phyloP scores from a whole-genome alignment of 768 basidiomycete genomes.

The Suillus luteus region DNA sequence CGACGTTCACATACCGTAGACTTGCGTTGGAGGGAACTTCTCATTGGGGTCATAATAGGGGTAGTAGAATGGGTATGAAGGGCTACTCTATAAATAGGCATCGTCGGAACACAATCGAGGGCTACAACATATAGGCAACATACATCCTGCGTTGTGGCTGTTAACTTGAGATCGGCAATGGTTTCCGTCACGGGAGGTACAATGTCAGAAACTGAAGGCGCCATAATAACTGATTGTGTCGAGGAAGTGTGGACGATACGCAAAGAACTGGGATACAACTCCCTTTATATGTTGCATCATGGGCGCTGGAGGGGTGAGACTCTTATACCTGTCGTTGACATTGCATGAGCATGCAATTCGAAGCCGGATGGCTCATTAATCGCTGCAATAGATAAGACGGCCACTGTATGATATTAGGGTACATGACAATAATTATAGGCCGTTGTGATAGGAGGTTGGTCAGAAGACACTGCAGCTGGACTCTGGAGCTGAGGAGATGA shows the following conservation, averaged over 20 bases:
- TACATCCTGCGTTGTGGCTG: constrained; percentile 12
- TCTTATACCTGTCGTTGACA: neutral
- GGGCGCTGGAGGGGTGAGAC: neutral
- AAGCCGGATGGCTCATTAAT: constrained; percentile 7
- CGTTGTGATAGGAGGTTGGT: neutral
- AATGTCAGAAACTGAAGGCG: constrained; percentile 19
- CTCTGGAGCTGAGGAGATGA: neutral
- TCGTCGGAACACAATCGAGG: neutral
- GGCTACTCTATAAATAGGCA: constrained; percentile 33
- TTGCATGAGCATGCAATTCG: constrained; percentile 11
- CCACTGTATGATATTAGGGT: neutral
- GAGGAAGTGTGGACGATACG: neutral
- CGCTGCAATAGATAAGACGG: neutral
- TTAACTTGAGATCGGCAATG: constrained; percentile 14
- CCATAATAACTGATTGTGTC: constrained; percentile 11
- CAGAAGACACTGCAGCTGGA: neutral
- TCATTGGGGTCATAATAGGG: constrained; percentile 49
- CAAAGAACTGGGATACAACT: neutral
- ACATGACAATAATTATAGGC: neutral
- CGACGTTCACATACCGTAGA: constrained; percentile 21
- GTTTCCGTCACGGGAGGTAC: constrained; percentile 9
- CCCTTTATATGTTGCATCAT: constrained; percentile 2
- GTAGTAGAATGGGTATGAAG: constrained; percentile 51
- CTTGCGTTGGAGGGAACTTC: constrained; percentile 51
- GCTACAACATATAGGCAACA: neutral